Evolutionary conservation across 202 grass and related monocot species (phyloP).

Genomic region (Zoysia matrella): DNA sequence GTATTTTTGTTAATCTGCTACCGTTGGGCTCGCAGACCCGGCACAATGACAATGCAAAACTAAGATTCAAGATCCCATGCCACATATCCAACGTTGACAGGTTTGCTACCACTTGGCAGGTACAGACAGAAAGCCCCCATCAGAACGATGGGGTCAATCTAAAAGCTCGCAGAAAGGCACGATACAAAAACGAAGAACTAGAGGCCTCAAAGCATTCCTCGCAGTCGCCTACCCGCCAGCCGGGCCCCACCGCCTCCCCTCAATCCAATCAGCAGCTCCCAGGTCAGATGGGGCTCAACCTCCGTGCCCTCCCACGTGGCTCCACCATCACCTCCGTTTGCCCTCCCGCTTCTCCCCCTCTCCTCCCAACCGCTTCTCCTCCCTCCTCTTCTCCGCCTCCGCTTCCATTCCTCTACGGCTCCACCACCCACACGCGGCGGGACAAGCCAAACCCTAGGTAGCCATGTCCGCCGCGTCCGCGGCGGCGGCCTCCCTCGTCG

Average conservation of each 20-base stretch:
- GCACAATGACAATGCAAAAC: too few relatives aligned
- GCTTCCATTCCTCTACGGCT: neutral
- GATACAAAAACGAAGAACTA: neutral
- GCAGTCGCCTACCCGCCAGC: neutral
- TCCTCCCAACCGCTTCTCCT: neutral
- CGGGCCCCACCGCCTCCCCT: neutral
- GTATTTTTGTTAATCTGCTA: too few relatives aligned
- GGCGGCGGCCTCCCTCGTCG: conserved; percentile 46
- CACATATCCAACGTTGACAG: too few relatives aligned
- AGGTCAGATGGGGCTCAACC: conserved; percentile 1
- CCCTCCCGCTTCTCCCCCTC: neutral
- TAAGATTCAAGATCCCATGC: too few relatives aligned
- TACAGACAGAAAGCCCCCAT: neutral
- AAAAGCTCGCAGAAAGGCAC: neutral
- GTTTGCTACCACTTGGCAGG: neutral
- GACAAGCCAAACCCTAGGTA: conserved; percentile 20
- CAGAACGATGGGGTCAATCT: neutral
- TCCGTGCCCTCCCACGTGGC: neutral
- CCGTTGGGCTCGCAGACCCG: too few relatives aligned
- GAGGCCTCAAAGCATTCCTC: neutral
- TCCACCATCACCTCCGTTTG: neutral
- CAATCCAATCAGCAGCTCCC: neutral
- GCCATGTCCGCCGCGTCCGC: conserved; percentile 39
- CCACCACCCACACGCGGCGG: neutral
- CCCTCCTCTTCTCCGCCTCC: conserved; percentile 6